Percentiles rank a stretch among this genome's conserved stretches.
Conservation (phyloP, 345 rosid genomes). For the Balakata baccata region DNA sequence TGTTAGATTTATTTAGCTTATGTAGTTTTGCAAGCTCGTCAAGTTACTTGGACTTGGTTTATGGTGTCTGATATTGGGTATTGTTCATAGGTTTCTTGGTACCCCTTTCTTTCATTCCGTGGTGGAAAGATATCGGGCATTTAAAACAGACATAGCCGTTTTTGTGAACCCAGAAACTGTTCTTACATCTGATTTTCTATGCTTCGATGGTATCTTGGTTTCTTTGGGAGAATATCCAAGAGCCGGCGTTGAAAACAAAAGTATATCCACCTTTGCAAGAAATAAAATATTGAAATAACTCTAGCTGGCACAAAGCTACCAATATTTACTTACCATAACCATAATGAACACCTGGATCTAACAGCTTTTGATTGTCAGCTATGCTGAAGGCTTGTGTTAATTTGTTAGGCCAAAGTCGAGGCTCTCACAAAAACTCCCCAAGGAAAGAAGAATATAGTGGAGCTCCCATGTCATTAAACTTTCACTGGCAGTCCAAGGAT, state of each 20-base stretch:
- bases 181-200: constrained; percentile 45
- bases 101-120: constrained; percentile 85
- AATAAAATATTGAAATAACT: constrained; percentile 13
- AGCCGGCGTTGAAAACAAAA: constrained; percentile 37
- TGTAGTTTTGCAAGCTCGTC: not conserved
- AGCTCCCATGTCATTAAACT: constrained; percentile 27
- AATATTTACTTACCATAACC: constrained; percentile 13
- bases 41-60: not conserved
- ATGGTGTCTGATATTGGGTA: not conserved
- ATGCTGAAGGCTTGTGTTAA: constrained; percentile 35
- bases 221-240: constrained; percentile 6
- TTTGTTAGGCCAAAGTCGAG: constrained; percentile 25
- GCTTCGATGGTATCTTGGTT: constrained; percentile 39
- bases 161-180: constrained; percentile 52
- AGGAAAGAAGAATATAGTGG: constrained; percentile 19
- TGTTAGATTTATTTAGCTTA: not conserved
- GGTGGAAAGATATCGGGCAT: constrained; percentile 54
- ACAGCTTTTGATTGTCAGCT: constrained; percentile 20
- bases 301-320: constrained; percentile 1
- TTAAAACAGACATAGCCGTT: constrained; percentile 50
- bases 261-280: constrained; percentile 13
- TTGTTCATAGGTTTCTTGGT: constrained; percentile 59
- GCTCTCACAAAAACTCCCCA: constrained; percentile 15
- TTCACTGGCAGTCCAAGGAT: constrained; percentile 29
- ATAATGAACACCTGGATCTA: constrained; percentile 23